Conservation (phyloP, 139 green algal species). For the Auxenochlorella protothecoides region DNA sequence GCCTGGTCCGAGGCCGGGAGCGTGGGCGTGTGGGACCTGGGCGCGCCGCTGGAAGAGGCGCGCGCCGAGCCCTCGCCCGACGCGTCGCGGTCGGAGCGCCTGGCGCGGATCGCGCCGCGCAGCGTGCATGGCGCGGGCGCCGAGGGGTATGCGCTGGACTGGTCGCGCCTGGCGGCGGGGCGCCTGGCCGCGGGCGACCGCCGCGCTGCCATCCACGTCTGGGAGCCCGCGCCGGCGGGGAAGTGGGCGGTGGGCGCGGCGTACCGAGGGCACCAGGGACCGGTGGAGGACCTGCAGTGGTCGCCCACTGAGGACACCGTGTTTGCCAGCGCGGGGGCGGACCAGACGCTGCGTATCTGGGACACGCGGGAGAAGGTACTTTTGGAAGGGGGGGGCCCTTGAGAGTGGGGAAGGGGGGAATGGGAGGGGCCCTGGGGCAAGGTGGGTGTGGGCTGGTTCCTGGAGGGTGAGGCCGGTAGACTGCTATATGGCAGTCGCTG, state of each 20-base stretch:
- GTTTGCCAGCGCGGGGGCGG: conserved; percentile 74
- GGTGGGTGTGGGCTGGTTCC: too few relatives aligned
- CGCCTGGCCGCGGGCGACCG: conserved; percentile 60
- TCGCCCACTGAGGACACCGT: conserved; percentile 81
- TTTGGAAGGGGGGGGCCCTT: too few relatives aligned
- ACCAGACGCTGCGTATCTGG: conserved; percentile 78
- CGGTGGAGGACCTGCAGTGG: conserved; percentile 95
- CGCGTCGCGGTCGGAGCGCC: conserved; percentile 5
- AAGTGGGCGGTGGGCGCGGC: conserved; percentile 50
- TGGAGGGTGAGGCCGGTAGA: too few relatives aligned
- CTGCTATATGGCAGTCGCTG: too few relatives aligned
- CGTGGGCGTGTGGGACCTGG: conserved; percentile 73
- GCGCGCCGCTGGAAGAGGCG: conserved; percentile 47
- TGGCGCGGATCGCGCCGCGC: conserved; percentile 10
- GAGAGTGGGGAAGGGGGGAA: not conserved
- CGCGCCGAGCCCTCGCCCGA: conserved; percentile 24
- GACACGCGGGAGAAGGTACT: conserved; percentile 60
- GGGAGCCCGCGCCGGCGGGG: conserved; percentile 63
- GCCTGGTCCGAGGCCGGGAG: conserved; percentile 79
- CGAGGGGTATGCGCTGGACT: conserved; percentile 90
- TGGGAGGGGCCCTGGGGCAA: not conserved
- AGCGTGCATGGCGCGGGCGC: conserved; percentile 41
- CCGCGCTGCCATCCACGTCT: conserved; percentile 65
- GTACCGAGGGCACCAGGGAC: conserved; percentile 44
- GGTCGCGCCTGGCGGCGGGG: conserved; percentile 52